phyloP scores from a whole-genome alignment of 2,329 filamentous ascomycete genomes.

The Neurospora sp. region DNA sequence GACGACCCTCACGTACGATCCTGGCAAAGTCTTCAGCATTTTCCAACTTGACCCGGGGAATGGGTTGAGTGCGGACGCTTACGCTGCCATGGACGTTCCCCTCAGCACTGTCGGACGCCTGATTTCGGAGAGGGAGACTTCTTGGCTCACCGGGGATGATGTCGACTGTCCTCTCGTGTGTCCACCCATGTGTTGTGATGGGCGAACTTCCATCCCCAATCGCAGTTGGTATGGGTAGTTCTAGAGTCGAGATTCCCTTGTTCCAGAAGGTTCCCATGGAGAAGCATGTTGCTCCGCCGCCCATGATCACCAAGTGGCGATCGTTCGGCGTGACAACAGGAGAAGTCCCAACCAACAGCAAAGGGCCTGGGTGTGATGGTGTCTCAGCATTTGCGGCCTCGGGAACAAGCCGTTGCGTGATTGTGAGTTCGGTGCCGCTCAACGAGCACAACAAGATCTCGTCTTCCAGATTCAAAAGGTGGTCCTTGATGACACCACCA shows the following conservation, averaged over 20 bases:
- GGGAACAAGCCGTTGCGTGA: slow-evolving; percentile 16
- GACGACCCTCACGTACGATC: slow-evolving; percentile 48
- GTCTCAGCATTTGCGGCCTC: background rate
- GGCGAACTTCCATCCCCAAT: background rate
- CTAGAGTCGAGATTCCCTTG: slow-evolving; percentile 41
- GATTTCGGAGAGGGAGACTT: background rate
- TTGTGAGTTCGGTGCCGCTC: slow-evolving; percentile 17
- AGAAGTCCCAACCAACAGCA: slow-evolving; percentile 59
- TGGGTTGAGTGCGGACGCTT: slow-evolving; percentile 16
- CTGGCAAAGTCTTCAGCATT: slow-evolving; percentile 48
- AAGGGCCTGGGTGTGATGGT: slow-evolving; percentile 35
- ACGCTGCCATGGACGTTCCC: background rate
- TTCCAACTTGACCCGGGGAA: slow-evolving; percentile 44
- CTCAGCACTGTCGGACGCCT: background rate
- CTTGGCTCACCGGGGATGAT: slow-evolving; percentile 11
- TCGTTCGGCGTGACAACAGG: slow-evolving; percentile 34
- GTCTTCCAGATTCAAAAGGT: slow-evolving; percentile 33
- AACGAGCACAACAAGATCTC: slow-evolving; percentile 41
- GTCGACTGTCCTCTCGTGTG: slow-evolving; percentile 13
- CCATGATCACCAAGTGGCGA: slow-evolving; percentile 51
- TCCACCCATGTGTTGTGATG: slow-evolving; percentile 5
- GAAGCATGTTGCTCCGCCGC: slow-evolving; percentile 82
- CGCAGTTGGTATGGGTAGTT: slow-evolving; percentile 1
- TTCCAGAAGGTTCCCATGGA: slow-evolving; percentile 87
- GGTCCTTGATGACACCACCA: slow-evolving; percentile 33